Base-by-base conservation (phyloP, 306 rosid species). In the Lathyrus aphaca region DNA sequence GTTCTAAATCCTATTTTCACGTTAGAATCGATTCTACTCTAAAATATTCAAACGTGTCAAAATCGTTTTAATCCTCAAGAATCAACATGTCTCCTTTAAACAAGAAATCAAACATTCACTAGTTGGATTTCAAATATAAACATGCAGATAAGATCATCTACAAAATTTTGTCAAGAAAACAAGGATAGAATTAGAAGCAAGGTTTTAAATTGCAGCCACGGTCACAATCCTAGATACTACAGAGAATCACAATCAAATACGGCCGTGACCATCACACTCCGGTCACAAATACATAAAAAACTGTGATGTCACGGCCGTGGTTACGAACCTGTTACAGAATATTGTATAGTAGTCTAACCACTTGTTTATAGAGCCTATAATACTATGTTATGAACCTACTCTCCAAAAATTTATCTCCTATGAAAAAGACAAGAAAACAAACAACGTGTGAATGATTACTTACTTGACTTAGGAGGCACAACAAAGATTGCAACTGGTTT, bases 401-500 rank as follows among this genome's bases (percentile, higher is more conserved):
- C 39, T 35, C 39, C 39, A 35, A 35, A 11, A 5, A 3, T 32
- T 43, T 21, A 15, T n/a, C 43, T 35, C 62, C 10, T 8, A 15
- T 44, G 27, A 27, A 45, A 59, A 68, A n/a, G 19, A 9, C 44
- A 73, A 73, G 2, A 37, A 45, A 68, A 21, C 10, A 15, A 0
- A 46, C 11, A 23, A 23, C 1, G 25, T 42, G 17, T 42, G 40
- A 73, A 10, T 32, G 10, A 15, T 23, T 2, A 70, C 82, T 78
- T 82, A 82, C 86, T 13, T 65, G 46, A 72, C 39, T 53, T 13
- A 94, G 66, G 74, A 94, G 95, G 85, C 99, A 94, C 64, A 91
- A 37, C 80, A 94, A 66, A 32, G 99, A 94, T 61, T 78, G 83
- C 91, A 94, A 80, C 75, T 94, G 97, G 53, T 94, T 94, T 35